Conservation (phyloP, 805 yeast genomes). For the Yamadazyma sp. region DNA sequence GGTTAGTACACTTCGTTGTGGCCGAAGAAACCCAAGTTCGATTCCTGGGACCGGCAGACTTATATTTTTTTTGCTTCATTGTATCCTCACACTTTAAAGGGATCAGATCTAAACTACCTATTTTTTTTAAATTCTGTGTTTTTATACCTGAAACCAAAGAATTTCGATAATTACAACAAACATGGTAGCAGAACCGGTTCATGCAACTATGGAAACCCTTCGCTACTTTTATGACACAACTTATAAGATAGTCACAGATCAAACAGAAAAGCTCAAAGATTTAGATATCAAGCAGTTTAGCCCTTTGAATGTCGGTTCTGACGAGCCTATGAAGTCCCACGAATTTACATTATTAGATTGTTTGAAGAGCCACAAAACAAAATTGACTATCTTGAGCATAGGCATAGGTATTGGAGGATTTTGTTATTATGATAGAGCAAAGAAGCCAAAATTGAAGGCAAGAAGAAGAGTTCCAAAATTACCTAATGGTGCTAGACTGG, state of each 20-base stretch:
- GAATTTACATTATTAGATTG: neutral
- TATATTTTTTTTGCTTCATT: constrained; percentile 13
- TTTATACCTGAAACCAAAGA: too few relatives aligned
- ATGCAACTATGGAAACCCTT: constrained; percentile 32
- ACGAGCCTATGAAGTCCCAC: too few relatives aligned
- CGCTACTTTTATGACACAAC: constrained; percentile 20
- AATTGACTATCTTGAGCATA: constrained; percentile 17
- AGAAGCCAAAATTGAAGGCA: constrained; percentile 1
- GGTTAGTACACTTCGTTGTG: constrained; percentile 50
- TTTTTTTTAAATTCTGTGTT: neutral
- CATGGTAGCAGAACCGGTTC: constrained; percentile 47
- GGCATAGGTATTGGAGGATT: constrained; percentile 20
- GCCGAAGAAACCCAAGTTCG: constrained; percentile 51
- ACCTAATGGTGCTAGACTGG: constrained; percentile 68
- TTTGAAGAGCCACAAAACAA: constrained; percentile 6
- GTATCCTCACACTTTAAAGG: neutral
- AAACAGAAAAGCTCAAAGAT: constrained; percentile 20
- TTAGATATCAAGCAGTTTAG: constrained; percentile 9
- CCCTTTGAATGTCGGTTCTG: constrained; percentile 10
- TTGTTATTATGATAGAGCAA: constrained; percentile 2
- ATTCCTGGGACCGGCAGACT: constrained; percentile 48
- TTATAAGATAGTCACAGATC: constrained; percentile 18
- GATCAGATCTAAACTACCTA: neutral
- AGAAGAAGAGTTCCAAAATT: constrained; percentile 60
- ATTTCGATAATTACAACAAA: too few relatives aligned